A percentile compares a stretch with the other conserved stretches of the same genome.
phyloP scores from a whole-genome alignment of 768 basidiomycete genomes.

The Harrya chromipes region DNA sequence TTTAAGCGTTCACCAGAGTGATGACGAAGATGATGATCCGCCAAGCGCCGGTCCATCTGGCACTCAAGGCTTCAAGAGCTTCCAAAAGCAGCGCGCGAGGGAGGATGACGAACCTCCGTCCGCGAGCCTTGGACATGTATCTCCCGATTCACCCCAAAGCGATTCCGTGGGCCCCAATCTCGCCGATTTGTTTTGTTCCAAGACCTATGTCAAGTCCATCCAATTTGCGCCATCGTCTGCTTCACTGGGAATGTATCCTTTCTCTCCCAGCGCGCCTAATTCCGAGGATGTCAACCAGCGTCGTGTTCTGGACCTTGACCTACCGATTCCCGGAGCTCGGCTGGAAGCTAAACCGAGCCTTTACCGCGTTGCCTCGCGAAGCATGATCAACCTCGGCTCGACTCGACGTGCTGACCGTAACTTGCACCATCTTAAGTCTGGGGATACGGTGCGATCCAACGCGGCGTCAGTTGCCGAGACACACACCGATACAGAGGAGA shows the following conservation, averaged over 20 bases:
- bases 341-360: slow-evolving; percentile 39
- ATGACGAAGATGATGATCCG: slow-evolving; percentile 34
- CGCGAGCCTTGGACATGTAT: not conserved
- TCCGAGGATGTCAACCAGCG: slow-evolving; percentile 1
- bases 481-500: slow-evolving; percentile 18
- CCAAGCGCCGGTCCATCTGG: slow-evolving; percentile 19
- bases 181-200: slow-evolving; percentile 5
- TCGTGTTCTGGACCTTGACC: slow-evolving; percentile 2
- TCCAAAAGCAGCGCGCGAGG: slow-evolving; percentile 11
- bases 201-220: slow-evolving; percentile 5
- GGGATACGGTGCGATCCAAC: slow-evolving; percentile 11
- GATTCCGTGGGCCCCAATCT: not conserved
- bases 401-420: slow-evolving; percentile 28
- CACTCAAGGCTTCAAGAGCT: not conserved
- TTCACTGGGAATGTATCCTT: slow-evolving; percentile 10
- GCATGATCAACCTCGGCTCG: slow-evolving; percentile 57
- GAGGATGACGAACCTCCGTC: slow-evolving; percentile 3
- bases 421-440: slow-evolving; percentile 16
- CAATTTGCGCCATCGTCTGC: slow-evolving; percentile 5
- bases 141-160: slow-evolving; percentile 1
- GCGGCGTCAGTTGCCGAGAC: slow-evolving; percentile 10
- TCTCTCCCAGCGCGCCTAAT: slow-evolving; percentile 17
- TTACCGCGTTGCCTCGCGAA: slow-evolving; percentile 59
- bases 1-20: slow-evolving; percentile 35
- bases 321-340: slow-evolving; percentile 3